A percentile compares a stretch with the other conserved stretches of the same genome.
phyloP scores from a whole-genome alignment of 2,329 filamentous ascomycete genomes.

The Fusarium subtropicale region DNA sequence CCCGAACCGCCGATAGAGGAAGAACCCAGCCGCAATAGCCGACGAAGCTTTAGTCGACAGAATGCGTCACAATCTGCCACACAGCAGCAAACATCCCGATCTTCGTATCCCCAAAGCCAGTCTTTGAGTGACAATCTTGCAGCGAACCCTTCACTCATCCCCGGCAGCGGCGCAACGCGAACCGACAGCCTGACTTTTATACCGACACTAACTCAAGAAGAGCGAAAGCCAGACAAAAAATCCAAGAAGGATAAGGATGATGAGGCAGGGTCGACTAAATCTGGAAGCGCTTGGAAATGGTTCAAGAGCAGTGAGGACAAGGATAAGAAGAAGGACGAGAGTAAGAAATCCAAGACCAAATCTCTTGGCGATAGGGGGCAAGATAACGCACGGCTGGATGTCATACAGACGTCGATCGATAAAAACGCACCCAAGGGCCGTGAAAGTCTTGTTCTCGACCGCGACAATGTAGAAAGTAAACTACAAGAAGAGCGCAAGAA shows the following conservation, averaged over 20 bases:
- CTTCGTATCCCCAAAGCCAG: constrained; percentile 45
- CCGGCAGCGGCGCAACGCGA: constrained; percentile 72
- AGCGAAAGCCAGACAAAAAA: constrained; percentile 80
- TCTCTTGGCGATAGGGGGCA: constrained; percentile 68
- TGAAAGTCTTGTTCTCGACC: constrained; percentile 86
- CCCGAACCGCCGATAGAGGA: constrained; percentile 50
- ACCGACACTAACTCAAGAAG: constrained; percentile 75
- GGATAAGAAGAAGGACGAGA: constrained; percentile 69
- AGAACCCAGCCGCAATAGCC: constrained; percentile 60
- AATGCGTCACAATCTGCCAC: constrained; percentile 36
- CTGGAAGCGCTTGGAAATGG: constrained; percentile 77
- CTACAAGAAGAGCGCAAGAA: constrained; percentile 87
- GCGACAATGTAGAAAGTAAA: constrained; percentile 77
- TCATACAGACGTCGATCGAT: constrained; percentile 89
- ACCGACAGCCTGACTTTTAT: constrained; percentile 86
- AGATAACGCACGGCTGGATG: constrained; percentile 85
- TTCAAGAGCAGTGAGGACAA: constrained; percentile 80
- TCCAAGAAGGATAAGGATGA: constrained; percentile 79
- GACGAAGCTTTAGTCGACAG: constrained; percentile 36
- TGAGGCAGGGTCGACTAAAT: constrained; percentile 70
- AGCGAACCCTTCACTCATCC: constrained; percentile 70
- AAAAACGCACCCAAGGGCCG: constrained; percentile 72
- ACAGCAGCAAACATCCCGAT: constrained; percentile 47
- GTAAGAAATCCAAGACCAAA: constrained; percentile 76
- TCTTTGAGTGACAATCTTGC: constrained; percentile 48